A percentile compares a stretch with the other conserved stretches of the same genome.
Conservation (phyloP, 1,284 basidiomycete genomes). For the Pascua sp. region DNA sequence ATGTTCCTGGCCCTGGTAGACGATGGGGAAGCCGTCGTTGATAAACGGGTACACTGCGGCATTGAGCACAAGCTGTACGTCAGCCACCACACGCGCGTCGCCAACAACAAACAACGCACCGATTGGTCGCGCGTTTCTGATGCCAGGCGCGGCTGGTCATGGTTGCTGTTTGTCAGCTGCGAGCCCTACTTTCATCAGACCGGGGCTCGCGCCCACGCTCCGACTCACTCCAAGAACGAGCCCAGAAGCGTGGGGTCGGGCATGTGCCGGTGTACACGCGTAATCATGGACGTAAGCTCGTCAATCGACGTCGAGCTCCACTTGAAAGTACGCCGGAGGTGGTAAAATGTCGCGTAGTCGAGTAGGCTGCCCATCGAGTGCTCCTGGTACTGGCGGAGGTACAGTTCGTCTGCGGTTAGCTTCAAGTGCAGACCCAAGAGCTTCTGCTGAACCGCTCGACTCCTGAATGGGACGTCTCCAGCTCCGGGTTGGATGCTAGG, state of each 20-base stretch:
- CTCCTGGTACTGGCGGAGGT: conserved; percentile 44
- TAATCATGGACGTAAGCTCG: conserved; percentile 41
- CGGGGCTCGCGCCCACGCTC: too few species aligned
- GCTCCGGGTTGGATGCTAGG: too few species aligned
- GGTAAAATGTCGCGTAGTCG: conserved; percentile 58
- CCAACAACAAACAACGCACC: conserved; percentile 22
- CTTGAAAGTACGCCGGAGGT: conserved; percentile 47
- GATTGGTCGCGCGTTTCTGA: conserved; percentile 31
- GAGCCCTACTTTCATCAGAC: not conserved
- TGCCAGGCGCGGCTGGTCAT: conserved; percentile 51
- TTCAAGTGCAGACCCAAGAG: too few species aligned
- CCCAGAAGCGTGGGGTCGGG: conserved; percentile 49
- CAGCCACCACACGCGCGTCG: conserved; percentile 31
- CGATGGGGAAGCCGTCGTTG: conserved; percentile 57
- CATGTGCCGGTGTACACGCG: conserved; percentile 33
- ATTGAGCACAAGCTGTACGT: conserved; percentile 47
- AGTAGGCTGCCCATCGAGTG: conserved; percentile 55
- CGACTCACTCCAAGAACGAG: conserved; percentile 50
- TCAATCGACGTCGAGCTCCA: conserved; percentile 20
- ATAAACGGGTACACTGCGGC: conserved; percentile 52
- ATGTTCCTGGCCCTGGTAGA: conserved; percentile 59
- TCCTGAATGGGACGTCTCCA: too few species aligned
- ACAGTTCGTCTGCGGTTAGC: conserved; percentile 37
- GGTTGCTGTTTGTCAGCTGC: conserved; percentile 37
- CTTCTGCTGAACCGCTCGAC: too few species aligned